Evolutionary conservation across 768 basidiomycete species (phyloP).

Genomic region (Chiua virens): DNA sequence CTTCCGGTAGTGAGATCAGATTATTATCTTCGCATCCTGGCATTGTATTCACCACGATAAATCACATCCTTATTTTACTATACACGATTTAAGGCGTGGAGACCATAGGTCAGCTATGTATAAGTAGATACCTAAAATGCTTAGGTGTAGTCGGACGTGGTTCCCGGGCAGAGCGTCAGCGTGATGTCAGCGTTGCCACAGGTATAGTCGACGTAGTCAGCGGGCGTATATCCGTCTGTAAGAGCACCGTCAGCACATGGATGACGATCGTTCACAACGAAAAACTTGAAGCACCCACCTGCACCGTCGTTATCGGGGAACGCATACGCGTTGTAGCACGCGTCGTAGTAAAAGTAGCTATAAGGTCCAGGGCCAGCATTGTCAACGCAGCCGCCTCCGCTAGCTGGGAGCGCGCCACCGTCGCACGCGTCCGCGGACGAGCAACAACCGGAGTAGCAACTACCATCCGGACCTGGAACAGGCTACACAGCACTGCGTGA

Average conservation of each 20-base stretch:
- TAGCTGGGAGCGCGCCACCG: constrained; percentile 13
- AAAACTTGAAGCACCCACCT: constrained; percentile 5
- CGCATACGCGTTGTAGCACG: constrained; percentile 19
- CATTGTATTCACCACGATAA: background rate
- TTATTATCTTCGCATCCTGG: background rate
- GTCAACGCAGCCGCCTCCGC: constrained; percentile 13
- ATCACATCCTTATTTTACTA: background rate
- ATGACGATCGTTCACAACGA: no score
- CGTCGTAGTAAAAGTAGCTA: constrained; percentile 17
- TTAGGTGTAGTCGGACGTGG: constrained; percentile 8
- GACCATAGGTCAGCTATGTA: background rate
- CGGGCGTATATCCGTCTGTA: constrained; percentile 15
- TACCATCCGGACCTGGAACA: constrained; percentile 16
- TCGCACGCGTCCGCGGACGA: constrained; percentile 14
- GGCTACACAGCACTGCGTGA: background rate
- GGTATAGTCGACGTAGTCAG: constrained; percentile 21
- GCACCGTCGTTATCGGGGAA: constrained; percentile 25
- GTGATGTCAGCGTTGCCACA: constrained; percentile 19
- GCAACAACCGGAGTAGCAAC: constrained; percentile 23
- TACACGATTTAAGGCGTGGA: background rate
- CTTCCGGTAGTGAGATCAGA: background rate
- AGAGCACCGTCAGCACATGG: background rate
- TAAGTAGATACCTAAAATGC: background rate
- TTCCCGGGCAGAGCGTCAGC: constrained; percentile 22
- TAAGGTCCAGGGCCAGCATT: constrained; percentile 17